Evolutionary conservation across 768 basidiomycete genomes (phyloP).

Genomic region (Lactifluus hygrophoroides): DNA sequence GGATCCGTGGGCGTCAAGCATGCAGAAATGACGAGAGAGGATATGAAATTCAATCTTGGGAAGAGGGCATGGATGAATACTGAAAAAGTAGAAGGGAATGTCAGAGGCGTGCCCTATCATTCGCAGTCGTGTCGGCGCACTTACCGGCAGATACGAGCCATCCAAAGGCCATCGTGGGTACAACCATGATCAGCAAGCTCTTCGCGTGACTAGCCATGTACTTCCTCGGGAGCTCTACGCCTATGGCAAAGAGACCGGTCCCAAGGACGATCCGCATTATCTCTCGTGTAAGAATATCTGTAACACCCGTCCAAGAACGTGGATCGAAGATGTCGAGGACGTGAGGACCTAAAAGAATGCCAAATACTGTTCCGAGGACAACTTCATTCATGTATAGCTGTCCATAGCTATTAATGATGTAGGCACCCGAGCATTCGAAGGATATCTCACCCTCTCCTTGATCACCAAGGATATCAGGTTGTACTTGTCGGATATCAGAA

Average conservation of each 20-base stretch:
- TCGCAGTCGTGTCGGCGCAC: conserved; percentile 13
- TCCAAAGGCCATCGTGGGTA: conserved; percentile 79
- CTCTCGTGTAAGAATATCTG: conserved; percentile 69
- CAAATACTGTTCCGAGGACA: conserved; percentile 74
- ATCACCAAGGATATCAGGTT: conserved; percentile 76
- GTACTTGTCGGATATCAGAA: conserved; percentile 45
- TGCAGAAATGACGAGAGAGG: conserved; percentile 78
- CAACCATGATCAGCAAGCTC: conserved; percentile 58
- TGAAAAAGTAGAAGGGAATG: conserved; percentile 21
- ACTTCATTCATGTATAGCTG: conserved; percentile 90
- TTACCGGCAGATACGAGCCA: conserved; percentile 70
- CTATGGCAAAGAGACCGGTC: conserved; percentile 89
- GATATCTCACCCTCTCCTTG: conserved; percentile 57
- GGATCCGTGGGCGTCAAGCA: conserved; percentile 94
- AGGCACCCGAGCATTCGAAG: neutral
- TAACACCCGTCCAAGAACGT: conserved; percentile 52
- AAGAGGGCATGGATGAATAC: conserved; percentile 65
- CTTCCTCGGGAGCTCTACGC: conserved; percentile 81
- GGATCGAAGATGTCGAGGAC: conserved; percentile 68
- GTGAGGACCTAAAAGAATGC: conserved; percentile 62
- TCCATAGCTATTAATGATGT: neutral
- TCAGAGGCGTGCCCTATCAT: neutral
- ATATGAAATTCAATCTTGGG: conserved; percentile 59
- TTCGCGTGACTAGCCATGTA: conserved; percentile 79
- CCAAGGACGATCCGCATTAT: conserved; percentile 84